Base-by-base conservation (phyloP, 1,284 basidiomycete species). In the Leccinum pachyderme region DNA sequence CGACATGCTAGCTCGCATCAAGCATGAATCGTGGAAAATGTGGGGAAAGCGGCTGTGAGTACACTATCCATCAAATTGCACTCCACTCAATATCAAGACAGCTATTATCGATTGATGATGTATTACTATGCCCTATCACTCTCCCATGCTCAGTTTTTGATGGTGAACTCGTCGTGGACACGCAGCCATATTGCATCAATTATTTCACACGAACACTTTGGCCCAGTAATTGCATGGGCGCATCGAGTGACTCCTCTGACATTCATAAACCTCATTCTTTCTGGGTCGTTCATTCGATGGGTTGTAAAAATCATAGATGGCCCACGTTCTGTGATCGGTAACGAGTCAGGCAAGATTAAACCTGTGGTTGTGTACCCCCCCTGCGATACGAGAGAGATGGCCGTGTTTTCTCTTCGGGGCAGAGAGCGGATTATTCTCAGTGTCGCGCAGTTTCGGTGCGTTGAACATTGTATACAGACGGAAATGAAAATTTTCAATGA, bases 131-230 rank as follows among this genome's bases (percentile, higher is more conserved):
- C 89, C 0, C 73, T 80, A 12, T 88, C 88, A 12, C 83, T 99
- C 18, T 79, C 84, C 25, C 80, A 81, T 49, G 87, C 93, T 1
- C 83, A 86, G 60, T 93, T 90, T 72, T 60, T 89, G 48, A 95
- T 97, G 87, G 94, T 89, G 61, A 99, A 99, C 72, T 97, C 94
- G 1, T 88, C 89, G 0, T 99, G 97, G 96, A 99, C 97, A 1
- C 84, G 87, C 62, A 81, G 80, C 39, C 97, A 99, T 67, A 77
- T 99, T 60, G 80, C 89, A 62, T 76, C 80, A 2, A 83, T 95
- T 47, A 73, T 95, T 13, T 73, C 73, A n/a, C 75, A 84, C 56
- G 73, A 73, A 15, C 77, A 83, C 55, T 57, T 72, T 7, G 50
- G 77, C 5, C 63, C 73, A 13, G 63, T 69, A 44, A 57, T 72